Evolutionary conservation across 768 basidiomycete genomes (phyloP).

Genomic region (Trametopsis cervina): DNA sequence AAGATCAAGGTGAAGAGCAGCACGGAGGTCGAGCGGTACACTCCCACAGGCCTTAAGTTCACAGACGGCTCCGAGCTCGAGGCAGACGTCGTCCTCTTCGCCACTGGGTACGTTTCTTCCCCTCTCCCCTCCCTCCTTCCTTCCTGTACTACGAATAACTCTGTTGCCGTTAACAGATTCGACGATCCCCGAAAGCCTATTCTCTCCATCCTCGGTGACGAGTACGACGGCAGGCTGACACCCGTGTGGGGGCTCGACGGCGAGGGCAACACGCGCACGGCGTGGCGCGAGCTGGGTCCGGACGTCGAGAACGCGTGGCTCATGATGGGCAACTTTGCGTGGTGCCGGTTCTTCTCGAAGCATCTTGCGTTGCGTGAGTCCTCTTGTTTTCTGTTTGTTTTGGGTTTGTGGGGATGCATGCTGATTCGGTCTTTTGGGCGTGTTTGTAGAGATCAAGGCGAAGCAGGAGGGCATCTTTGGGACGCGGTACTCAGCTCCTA

Average conservation of each 20-base stretch:
- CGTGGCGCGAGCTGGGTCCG: conserved; percentile 42
- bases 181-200: conserved; percentile 9
- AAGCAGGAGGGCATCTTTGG: conserved; percentile 43
- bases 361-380: conserved; percentile 58
- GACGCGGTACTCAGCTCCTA: conserved; percentile 20
- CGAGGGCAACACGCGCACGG: conserved; percentile 54
- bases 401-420: background rate
- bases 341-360: conserved; percentile 62
- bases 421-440: background rate
- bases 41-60: conserved; percentile 17
- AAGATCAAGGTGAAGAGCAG: background rate
- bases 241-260: conserved; percentile 59
- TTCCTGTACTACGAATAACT: background rate
- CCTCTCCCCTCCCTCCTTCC: background rate
- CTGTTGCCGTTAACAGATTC: conserved; percentile 2
- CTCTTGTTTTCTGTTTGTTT: background rate
- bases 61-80: conserved; percentile 17
- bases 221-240: conserved; percentile 37
- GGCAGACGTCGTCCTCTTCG: conserved; percentile 24
- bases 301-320: conserved; percentile 50
- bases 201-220: conserved; percentile 37
- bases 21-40: conserved; percentile 17
- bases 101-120: conserved; percentile 15
- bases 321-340: conserved; percentile 55
- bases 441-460: conserved; percentile 59